These are phyloP conservation scores for Dipodascopsis uninucleata DNA, from an alignment of 805 yeast genomes.

Conservation along the genomic window DNA sequence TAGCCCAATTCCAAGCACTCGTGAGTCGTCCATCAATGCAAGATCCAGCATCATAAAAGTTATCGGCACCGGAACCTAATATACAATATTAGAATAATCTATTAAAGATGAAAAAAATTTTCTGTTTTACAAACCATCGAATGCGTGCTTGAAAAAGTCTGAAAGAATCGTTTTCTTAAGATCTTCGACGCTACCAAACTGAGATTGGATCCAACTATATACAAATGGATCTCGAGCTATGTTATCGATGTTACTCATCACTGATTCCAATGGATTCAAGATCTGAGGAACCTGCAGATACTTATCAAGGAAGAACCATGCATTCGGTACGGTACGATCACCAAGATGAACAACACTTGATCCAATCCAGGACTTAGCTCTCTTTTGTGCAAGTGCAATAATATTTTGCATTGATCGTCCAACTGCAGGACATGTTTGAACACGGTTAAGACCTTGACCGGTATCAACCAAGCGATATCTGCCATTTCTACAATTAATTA, in stretches of 20 bases:
- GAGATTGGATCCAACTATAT: conserved; percentile 50
- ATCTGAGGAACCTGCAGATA: conserved; percentile 77
- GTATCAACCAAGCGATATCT: conserved; percentile 61
- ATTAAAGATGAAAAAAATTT: background rate
- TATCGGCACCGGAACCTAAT: conserved; percentile 79
- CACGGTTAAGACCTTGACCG: conserved; percentile 77
- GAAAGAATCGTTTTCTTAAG: conserved; percentile 44
- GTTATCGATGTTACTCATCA: conserved; percentile 52
- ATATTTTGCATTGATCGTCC: conserved; percentile 68
- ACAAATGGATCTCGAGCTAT: conserved; percentile 49
- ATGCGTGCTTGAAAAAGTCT: conserved; percentile 50
- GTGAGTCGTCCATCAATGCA: conserved; percentile 82
- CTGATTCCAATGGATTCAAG: conserved; percentile 65
- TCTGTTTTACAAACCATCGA: too few species aligned
- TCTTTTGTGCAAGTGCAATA: conserved; percentile 58
- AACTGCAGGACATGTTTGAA: conserved; percentile 68
- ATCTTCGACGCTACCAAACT: conserved; percentile 55
- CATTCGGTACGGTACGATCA: conserved; percentile 81
- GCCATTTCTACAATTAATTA: too few species aligned
- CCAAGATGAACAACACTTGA: conserved; percentile 77
- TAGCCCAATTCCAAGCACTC: conserved; percentile 81
- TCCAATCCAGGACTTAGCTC: conserved; percentile 67
- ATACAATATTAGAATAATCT: conserved; percentile 34
- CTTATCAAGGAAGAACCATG: conserved; percentile 72
- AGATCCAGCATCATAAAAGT: conserved; percentile 77